Evolutionary conservation across 108 stramenopile genomes (phyloP), one percentile per base, ranked within the genome.

Genomic region (Schizochytrium sp.): DNA sequence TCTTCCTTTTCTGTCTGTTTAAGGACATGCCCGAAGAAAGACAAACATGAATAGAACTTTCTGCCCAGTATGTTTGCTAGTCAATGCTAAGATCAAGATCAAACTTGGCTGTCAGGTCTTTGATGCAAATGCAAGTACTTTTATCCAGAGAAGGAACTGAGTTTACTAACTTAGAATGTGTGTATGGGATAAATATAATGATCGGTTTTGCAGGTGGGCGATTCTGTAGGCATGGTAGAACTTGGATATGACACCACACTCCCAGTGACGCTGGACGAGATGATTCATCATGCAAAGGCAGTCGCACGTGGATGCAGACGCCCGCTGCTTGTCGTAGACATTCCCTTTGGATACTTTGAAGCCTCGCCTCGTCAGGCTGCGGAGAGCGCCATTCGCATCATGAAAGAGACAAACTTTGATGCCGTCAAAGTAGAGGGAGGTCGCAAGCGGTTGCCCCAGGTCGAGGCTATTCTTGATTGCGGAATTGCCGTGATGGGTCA

Each of bases 401-500:
- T 89, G 46, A 57, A 56, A 42, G 89, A 91, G 69, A 91, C 60
- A 15, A 56, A 59, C 61, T 40, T 47, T 10, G 91, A 89, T 61
- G 89, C 96, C 7, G 96, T 98, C 61, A 98, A 98, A 90, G 90
- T 98, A 7, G 98, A 98, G 93, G 97, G 96, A 56, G 91, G 94
- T 56, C 69, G 7, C 38, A n/a, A 59, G 72, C 42, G 96, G 45
- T 93, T 96, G 38, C 89, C 91, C 59, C 97, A 94, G 41, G 95
- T 97, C 2, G 83, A 92, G 88, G 95, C 94, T 87, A 94, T 98
- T 57, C 96, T 98, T 0, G 96, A 97, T 53, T 96, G 96, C 4
- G 99, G 99, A 88, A 96, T 99, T 41, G 98, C 99, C 40, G 98
- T 98, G 10, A 95, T 99, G 95, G 99, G 98, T 5, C 99, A 99